phyloP scores from a whole-genome alignment of 805 yeast species.

The Metschnikowia santaceciliae region DNA sequence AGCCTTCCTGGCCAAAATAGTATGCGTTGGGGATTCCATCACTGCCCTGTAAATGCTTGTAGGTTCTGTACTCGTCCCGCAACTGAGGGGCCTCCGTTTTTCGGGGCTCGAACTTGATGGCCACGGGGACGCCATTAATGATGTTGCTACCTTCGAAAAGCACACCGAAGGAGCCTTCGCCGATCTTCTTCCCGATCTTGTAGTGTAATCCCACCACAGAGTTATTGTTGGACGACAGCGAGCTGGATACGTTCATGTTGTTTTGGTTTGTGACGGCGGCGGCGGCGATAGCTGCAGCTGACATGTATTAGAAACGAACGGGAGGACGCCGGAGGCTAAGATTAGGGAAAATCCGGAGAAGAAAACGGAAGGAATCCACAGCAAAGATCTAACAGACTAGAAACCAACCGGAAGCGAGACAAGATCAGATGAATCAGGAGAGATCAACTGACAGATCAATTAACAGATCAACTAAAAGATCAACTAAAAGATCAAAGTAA shows the following conservation, averaged over 20 bases:
- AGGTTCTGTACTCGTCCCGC: slow-evolving; percentile 76
- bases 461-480: too few relatives aligned
- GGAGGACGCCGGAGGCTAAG: neutral
- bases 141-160: slow-evolving; percentile 78
- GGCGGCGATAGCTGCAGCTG: slow-evolving; percentile 40
- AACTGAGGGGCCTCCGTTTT: slow-evolving; percentile 81
- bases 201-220: slow-evolving; percentile 64
- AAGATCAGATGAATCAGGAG: too few relatives aligned
- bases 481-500: too few relatives aligned
- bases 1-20: slow-evolving; percentile 82
- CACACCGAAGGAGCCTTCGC: slow-evolving; percentile 85
- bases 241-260: slow-evolving; percentile 17
- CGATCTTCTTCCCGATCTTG: slow-evolving; percentile 78
- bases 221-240: slow-evolving; percentile 25
- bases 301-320: slow-evolving; percentile 13
- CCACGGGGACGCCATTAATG: slow-evolving; percentile 62
- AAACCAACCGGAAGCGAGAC: too few relatives aligned
- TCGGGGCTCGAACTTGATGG: slow-evolving; percentile 77
- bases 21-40: slow-evolving; percentile 80
- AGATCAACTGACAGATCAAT: too few relatives aligned
- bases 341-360: too few relatives aligned
- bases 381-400: neutral
- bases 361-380: neutral
- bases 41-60: slow-evolving; percentile 63
- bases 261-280: slow-evolving; percentile 29